Conservation (phyloP, 257 asterid genomes). For the Petunia secreta region DNA sequence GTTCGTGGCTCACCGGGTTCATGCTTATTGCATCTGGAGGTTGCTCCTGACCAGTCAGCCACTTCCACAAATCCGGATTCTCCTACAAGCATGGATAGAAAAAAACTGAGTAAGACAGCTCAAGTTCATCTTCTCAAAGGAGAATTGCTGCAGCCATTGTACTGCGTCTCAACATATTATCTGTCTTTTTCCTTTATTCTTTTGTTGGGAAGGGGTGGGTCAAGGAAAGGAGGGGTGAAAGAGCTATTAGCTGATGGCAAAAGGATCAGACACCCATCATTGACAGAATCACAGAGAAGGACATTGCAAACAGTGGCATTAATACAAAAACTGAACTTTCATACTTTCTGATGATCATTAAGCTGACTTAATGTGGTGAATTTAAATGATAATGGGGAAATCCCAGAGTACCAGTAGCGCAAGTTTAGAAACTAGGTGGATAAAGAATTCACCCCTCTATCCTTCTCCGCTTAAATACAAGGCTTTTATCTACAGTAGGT, state of each 20-base stretch:
- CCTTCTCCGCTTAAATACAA: too few relatives aligned
- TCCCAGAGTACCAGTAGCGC: too few relatives aligned
- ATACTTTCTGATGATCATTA: not conserved
- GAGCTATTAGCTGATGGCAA: not conserved
- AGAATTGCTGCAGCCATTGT: not conserved
- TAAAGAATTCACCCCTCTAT: too few relatives aligned
- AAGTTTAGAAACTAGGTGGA: too few relatives aligned
- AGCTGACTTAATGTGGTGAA: not conserved
- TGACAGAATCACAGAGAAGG: not conserved
- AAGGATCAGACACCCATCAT: not conserved
- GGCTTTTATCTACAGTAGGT: too few relatives aligned
- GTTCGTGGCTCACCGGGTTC: conserved; percentile 67
- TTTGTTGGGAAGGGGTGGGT: not conserved
- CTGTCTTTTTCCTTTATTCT: not conserved
- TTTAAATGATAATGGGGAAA: too few relatives aligned
- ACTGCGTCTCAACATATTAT: not conserved
- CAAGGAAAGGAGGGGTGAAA: not conserved
- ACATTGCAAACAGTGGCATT: not conserved
- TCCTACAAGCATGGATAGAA: conserved; percentile 56
- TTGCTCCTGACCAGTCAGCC: conserved; percentile 86
- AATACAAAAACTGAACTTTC: not conserved
- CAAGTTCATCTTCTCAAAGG: not conserved
- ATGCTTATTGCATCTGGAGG: conserved; percentile 71
- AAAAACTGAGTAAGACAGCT: not conserved
- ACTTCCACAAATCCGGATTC: conserved; percentile 94